Base-by-base conservation (phyloP, 2,329 filamentous ascomycete species). In the Shiraia sp. region DNA sequence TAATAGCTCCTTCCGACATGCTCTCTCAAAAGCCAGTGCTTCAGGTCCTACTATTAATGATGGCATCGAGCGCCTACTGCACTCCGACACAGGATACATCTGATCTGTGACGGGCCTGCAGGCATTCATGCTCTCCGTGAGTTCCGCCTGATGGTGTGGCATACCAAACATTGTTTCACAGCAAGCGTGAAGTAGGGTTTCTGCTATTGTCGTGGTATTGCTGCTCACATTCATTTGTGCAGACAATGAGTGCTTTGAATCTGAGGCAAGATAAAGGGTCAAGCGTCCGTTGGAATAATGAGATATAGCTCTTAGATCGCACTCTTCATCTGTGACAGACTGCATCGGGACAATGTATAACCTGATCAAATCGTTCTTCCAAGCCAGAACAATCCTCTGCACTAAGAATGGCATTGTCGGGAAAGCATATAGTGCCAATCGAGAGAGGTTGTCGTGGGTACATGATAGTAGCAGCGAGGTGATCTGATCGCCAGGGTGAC, bases 401-500 rank as follows among this genome's bases (percentile, higher is more conserved):
- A 62, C 53, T 2, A 64, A 30, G 27, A 60, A 63, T 12, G 65
- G 57, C 64, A 70, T 44, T 42, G 61, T 42, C 60, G 71, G 77
- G 40, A 79, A 79, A 1, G 76, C 77, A 45, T 75, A 70, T 28
- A 65, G 40, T 6, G 59, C 62, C 22, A 66, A 45, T 15, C 55
- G 50, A 6, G 65, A 65, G 57, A 68, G 51, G 40, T 39, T 67
- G 52, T 59, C 61, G 49, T 52, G 61, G 37, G 63, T 71, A 42
- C 68, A 72, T 34, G 68, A 71, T 5, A 68, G 59, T 26, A 75
- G 56, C 19, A 69, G 64, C 14, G 57, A 66, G 41, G 69, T 76
- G 33, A 74, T 70, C 49, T 74, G 75, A 34, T 70, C 59, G 29
- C 71, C 76, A 8, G 71, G 74, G 50, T 74, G 71, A 9, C 52